Evolutionary conservation across 1,284 basidiomycete genomes (phyloP).

Genomic region (Rhodotorula sp.): DNA sequence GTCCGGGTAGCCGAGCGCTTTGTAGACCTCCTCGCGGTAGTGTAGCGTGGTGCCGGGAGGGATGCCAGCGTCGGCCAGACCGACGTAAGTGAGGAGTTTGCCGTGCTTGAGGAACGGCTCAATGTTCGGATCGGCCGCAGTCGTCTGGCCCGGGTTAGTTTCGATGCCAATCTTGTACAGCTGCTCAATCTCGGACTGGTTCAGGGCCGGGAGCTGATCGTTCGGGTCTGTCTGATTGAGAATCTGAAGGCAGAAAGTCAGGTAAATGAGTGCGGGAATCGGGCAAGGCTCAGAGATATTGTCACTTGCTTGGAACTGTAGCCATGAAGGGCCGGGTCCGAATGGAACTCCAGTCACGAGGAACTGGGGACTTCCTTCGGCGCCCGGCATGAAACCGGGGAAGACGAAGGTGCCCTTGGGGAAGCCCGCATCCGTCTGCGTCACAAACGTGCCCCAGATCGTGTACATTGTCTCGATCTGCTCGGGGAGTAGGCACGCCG

Average conservation of each 20-base stretch:
- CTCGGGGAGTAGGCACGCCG: constrained; percentile 29
- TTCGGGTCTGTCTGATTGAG: constrained; percentile 27
- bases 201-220: constrained; percentile 6
- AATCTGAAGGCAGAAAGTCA: too few relatives aligned
- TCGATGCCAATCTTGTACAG: constrained; percentile 5
- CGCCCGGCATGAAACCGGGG: constrained; percentile 37
- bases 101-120: constrained; percentile 36
- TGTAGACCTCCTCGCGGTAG: constrained; percentile 31
- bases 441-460: constrained; percentile 28
- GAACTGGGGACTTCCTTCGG: constrained; percentile 23
- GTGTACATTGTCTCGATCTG: constrained; percentile 37
- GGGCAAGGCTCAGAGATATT: too few relatives aligned
- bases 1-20: constrained; percentile 27
- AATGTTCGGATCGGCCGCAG: constrained; percentile 40
- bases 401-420: constrained; percentile 30
- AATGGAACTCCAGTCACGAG: constrained; percentile 28
- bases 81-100: constrained; percentile 35
- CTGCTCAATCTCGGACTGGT: constrained; percentile 8
- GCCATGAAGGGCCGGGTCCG: constrained; percentile 13
- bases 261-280: too few relatives aligned
- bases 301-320: constrained; percentile 12
- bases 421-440: neutral
- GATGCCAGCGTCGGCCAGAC: constrained; percentile 40
- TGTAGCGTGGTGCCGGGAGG: constrained; percentile 21
- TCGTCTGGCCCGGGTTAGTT: constrained; percentile 27